phyloP scores from a whole-genome alignment of 306 rosid species.

The Malus sieversii region DNA sequence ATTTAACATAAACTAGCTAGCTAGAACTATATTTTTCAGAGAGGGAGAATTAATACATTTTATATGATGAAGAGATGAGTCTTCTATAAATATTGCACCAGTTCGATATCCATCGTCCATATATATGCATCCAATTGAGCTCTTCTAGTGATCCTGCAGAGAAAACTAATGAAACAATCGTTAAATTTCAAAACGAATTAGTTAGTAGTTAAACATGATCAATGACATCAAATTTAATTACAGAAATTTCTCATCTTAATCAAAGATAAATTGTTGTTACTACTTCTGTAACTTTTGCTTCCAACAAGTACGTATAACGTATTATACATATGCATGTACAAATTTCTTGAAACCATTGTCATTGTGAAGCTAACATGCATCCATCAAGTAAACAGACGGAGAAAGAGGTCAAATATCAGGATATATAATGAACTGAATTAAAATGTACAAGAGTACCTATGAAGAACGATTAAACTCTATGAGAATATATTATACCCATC shows the following conservation, averaged over 20 bases:
- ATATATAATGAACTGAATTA: no score
- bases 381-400: no score
- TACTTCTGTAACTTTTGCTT: not conserved
- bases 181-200: not conserved
- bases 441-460: no score
- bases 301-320: not conserved
- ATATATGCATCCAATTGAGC: not conserved
- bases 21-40: not conserved
- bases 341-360: not conserved
- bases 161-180: not conserved
- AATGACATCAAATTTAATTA: not conserved
- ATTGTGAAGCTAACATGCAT: not conserved
- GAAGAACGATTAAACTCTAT: no score
- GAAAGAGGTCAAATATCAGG: no score
- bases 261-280: not conserved
- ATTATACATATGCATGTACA: not conserved
- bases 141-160: not conserved
- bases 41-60: not conserved
- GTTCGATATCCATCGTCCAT: not conserved
- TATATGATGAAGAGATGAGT: not conserved
- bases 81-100: not conserved
- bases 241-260: not conserved
- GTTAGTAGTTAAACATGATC: not conserved
- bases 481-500: no score
- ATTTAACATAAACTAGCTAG: slow-evolving; percentile 2